A percentile compares a stretch with the other conserved stretches of the same genome.
phyloP scores from a whole-genome alignment of 345 rosid species.

The Raphanus raphanistrum region DNA sequence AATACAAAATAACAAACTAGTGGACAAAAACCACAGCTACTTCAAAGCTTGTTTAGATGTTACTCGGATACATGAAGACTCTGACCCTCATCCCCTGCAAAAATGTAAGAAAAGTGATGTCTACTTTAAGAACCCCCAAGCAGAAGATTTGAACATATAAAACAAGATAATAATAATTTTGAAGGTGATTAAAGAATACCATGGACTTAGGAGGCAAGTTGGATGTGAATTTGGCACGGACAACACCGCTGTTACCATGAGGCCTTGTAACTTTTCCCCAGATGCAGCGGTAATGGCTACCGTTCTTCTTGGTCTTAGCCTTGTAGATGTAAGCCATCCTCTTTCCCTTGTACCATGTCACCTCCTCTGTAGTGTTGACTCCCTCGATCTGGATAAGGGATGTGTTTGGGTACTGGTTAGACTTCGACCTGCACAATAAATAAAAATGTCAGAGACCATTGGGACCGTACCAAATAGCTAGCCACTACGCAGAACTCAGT shows the following conservation, averaged over 20 bases:
- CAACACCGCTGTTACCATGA: slow-evolving; percentile 72
- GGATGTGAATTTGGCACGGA: slow-evolving; percentile 68
- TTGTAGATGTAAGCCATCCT: slow-evolving; percentile 61
- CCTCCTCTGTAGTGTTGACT: slow-evolving; percentile 59
- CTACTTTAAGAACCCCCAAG: not conserved
- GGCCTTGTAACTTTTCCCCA: slow-evolving; percentile 71
- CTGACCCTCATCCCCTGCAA: slow-evolving; percentile 57
- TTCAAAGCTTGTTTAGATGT: no score
- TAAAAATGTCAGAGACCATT: not conserved
- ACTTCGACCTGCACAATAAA: slow-evolving; percentile 50
- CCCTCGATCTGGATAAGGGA: slow-evolving; percentile 70
- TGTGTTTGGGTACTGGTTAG: slow-evolving; percentile 71
- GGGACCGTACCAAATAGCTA: not conserved
- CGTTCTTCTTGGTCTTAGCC: slow-evolving; percentile 56
- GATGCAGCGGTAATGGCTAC: slow-evolving; percentile 56
- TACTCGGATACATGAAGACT: slow-evolving; percentile 61
- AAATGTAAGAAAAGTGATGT: not conserved
- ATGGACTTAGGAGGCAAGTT: slow-evolving; percentile 71
- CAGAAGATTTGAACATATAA: not conserved
- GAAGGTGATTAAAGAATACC: slow-evolving; percentile 32
- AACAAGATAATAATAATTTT: not conserved
- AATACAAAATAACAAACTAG: slow-evolving; percentile 36
- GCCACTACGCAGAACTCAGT: not conserved
- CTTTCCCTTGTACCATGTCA: slow-evolving; percentile 59
- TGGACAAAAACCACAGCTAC: slow-evolving; percentile 33